phyloP scores from a whole-genome alignment of 345 rosid species.

The Melastoma malabathricum region DNA sequence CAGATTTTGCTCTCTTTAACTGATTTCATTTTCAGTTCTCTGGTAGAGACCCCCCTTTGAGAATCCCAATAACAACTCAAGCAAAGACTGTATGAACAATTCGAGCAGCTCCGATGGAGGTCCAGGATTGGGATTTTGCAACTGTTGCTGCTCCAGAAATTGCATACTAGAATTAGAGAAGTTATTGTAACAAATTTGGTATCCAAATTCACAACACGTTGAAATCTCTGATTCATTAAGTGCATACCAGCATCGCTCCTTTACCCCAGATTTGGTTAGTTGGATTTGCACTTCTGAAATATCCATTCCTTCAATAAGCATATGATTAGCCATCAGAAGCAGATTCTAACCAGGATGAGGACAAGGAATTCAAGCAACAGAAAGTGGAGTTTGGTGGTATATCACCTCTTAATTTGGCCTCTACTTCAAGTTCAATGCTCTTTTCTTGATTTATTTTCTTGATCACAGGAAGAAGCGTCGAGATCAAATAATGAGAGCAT shows the following conservation, averaged over 20 bases:
- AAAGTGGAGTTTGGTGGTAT: neutral
- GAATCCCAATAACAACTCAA: constrained; percentile 48
- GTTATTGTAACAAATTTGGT: neutral
- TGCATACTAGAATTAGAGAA: constrained; percentile 2
- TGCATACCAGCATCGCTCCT: constrained; percentile 48
- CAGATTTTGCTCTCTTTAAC: constrained; percentile 20
- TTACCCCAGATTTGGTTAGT: constrained; percentile 30
- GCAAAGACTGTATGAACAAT: constrained; percentile 51
- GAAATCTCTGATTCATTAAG: constrained; percentile 9
- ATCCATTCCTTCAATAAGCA: constrained; percentile 27
- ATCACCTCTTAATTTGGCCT: constrained; percentile 55
- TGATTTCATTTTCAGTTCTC: constrained; percentile 24
- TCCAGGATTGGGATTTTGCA: constrained; percentile 44
- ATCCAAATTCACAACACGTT: constrained; percentile 5
- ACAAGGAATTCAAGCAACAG: constrained; percentile 4
- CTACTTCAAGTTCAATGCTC: constrained; percentile 45
- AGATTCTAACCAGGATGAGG: neutral
- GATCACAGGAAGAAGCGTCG: constrained; percentile 84
- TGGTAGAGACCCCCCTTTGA: constrained; percentile 26
- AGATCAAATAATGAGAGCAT: constrained; percentile 69
- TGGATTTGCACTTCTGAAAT: constrained; percentile 32
- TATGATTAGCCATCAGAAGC: neutral
- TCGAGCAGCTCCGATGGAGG: constrained; percentile 58
- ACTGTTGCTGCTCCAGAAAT: constrained; percentile 28
- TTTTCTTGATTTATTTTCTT: constrained; percentile 60